These are phyloP conservation scores for Leishmania turanica DNA, from an alignment of 208 protist genomes.

Conservation along the genomic window DNA sequence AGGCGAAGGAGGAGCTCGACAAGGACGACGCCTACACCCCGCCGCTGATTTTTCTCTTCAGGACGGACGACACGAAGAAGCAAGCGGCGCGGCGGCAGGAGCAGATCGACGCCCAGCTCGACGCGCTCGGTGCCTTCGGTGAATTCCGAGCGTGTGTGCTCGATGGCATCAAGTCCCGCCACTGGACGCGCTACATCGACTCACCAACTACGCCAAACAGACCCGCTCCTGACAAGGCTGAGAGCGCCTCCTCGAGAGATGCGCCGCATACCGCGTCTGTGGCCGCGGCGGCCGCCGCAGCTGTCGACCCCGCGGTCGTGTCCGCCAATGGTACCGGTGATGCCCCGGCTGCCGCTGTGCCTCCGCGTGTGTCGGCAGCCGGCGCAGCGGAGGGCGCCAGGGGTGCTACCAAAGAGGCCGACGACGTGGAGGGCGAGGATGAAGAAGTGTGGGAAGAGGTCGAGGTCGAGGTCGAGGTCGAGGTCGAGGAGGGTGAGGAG, in stretches of 20 bases:
- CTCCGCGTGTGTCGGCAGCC: not conserved
- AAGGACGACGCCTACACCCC: slow-evolving; percentile 8
- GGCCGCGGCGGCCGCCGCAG: not conserved
- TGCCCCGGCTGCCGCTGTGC: not conserved
- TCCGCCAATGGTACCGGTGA: not conserved
- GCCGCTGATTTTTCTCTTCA: slow-evolving; percentile 30
- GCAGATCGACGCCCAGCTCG: slow-evolving; percentile 23
- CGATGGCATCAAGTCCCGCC: slow-evolving; percentile 19
- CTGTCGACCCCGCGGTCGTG: not conserved
- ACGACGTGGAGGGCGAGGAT: not conserved
- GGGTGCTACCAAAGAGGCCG: not conserved
- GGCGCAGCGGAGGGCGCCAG: no score
- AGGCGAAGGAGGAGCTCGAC: slow-evolving; percentile 7
- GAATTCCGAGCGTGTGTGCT: slow-evolving; percentile 36
- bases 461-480: slow-evolving; percentile 17
- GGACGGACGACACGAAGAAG: slow-evolving; percentile 27
- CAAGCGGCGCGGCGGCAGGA: slow-evolving; percentile 29
- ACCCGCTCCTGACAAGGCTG: not conserved
- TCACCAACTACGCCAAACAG: slow-evolving; percentile 1
- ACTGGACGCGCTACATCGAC: slow-evolving; percentile 28
- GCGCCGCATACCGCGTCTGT: not conserved
- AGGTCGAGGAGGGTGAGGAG: slow-evolving; percentile 10
- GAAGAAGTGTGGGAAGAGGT: slow-evolving; percentile 11
- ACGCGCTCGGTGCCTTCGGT: slow-evolving; percentile 10
- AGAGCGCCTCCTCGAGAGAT: not conserved